Percentiles rank a stretch among this genome's conserved stretches.
Conservation (phyloP, 768 basidiomycete genomes). For the Termitomyces sp. region DNA sequence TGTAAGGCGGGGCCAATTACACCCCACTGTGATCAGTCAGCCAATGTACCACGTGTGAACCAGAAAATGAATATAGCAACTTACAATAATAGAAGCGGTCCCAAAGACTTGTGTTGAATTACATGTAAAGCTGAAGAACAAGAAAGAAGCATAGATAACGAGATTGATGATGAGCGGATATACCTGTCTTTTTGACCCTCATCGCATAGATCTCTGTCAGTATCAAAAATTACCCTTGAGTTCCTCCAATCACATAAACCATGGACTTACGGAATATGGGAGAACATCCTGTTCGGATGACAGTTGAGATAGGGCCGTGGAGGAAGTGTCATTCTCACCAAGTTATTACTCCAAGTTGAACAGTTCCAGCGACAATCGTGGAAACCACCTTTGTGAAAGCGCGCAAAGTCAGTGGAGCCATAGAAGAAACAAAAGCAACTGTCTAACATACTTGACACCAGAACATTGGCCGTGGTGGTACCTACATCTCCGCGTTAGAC, state of each 20-base stretch:
- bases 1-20: slow-evolving; percentile 61
- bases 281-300: slow-evolving; percentile 49
- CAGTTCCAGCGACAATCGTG: slow-evolving; percentile 57
- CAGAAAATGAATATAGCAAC: slow-evolving; percentile 15
- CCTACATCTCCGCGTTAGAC: slow-evolving; percentile 22
- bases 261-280: slow-evolving; percentile 45
- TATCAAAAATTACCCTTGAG: neutral
- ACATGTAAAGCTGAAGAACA: slow-evolving; percentile 44
- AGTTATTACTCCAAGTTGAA: slow-evolving; percentile 62
- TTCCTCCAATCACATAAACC: neutral
- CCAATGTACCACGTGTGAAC: slow-evolving; percentile 3
- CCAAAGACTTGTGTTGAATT: slow-evolving; percentile 48
- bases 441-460: slow-evolving; percentile 46
- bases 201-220: slow-evolving; percentile 43
- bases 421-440: neutral
- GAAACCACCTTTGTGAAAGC: slow-evolving; percentile 41
- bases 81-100: slow-evolving; percentile 56
- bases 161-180: neutral
- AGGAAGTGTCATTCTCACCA: slow-evolving; percentile 37
- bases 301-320: neutral
- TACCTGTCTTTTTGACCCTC: slow-evolving; percentile 40
- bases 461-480: slow-evolving; percentile 67
- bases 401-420: neutral
- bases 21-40: slow-evolving; percentile 43
- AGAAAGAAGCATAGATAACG: neutral